Conservation (phyloP, 495 filamentous ascomycete genomes). For the Friedmanniomyces simplex region DNA sequence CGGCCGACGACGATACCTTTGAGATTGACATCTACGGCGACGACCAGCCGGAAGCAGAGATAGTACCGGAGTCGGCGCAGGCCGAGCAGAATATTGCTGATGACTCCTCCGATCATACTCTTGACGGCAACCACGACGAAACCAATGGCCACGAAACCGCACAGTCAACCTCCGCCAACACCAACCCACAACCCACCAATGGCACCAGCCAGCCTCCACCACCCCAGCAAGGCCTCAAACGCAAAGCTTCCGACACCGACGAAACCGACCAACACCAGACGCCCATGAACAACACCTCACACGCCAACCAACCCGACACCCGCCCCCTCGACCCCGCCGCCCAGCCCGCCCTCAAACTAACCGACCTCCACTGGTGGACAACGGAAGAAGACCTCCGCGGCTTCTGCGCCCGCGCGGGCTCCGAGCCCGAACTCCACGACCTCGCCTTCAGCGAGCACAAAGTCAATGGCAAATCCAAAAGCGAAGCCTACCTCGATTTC, state of each 20-base stretch:
- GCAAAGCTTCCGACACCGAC: slow-evolving; percentile 25
- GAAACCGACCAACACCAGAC: not conserved
- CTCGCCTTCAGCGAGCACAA: slow-evolving; percentile 97
- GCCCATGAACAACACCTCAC: slow-evolving; percentile 31
- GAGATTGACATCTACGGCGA: slow-evolving; percentile 98
- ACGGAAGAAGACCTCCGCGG: slow-evolving; percentile 91
- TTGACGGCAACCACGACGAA: slow-evolving; percentile 11
- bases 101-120: not conserved
- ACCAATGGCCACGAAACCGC: slow-evolving; percentile 3
- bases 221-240: slow-evolving; percentile 30
- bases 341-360: slow-evolving; percentile 70
- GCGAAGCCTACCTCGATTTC: slow-evolving; percentile 87
- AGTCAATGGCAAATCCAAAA: slow-evolving; percentile 97
- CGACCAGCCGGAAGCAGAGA: slow-evolving; percentile 32
- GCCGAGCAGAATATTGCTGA: not conserved
- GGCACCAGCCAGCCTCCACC: not conserved
- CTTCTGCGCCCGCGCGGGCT: slow-evolving; percentile 37
- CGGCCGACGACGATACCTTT: slow-evolving; percentile 80
- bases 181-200: slow-evolving; percentile 17
- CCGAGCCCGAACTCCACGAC: slow-evolving; percentile 78
- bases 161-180: not conserved
- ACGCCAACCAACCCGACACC: slow-evolving; percentile 50
- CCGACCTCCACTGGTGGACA: slow-evolving; percentile 91
- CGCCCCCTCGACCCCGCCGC: slow-evolving; percentile 71
- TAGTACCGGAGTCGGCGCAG: slow-evolving; percentile 26